These are phyloP conservation scores for Penicillium argentinense DNA, from an alignment of 495 filamentous ascomycete species.

Conservation along the genomic window DNA sequence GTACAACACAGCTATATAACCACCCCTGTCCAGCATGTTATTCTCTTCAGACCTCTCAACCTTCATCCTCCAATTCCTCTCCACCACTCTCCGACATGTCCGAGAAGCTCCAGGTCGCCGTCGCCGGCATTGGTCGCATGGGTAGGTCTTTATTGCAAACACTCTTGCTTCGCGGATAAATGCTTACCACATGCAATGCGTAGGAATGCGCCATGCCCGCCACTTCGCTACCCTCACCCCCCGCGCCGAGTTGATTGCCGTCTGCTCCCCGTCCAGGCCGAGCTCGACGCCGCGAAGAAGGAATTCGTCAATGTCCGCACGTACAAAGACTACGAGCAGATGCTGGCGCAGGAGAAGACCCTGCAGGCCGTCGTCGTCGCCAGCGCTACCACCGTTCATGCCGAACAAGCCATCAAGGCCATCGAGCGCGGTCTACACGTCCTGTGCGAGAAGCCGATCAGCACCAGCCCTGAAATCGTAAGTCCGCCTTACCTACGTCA, in stretches of 20 bases:
- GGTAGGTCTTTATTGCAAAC: slow-evolving; percentile 29
- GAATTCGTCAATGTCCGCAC: slow-evolving; percentile 29
- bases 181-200: too few relatives aligned
- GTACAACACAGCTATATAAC: slow-evolving; percentile 5
- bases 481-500: neutral
- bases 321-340: slow-evolving; percentile 46
- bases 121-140: slow-evolving; percentile 54
- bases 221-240: slow-evolving; percentile 45
- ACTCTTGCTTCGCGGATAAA: too few relatives aligned
- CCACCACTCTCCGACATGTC: slow-evolving; percentile 24
- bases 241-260: slow-evolving; percentile 48
- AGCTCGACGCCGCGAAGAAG: slow-evolving; percentile 41
- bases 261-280: slow-evolving; percentile 40
- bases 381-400: slow-evolving; percentile 48
- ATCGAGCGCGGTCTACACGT: slow-evolving; percentile 50
- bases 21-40: neutral
- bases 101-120: slow-evolving; percentile 42
- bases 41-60: neutral
- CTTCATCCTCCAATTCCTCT: neutral
- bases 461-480: slow-evolving; percentile 36
- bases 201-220: slow-evolving; percentile 43
- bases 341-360: slow-evolving; percentile 40
- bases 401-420: slow-evolving; percentile 49
- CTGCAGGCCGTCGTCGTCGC: slow-evolving; percentile 50
- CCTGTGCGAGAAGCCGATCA: slow-evolving; percentile 54